Evolutionary conservation across 257 asterid species (phyloP), one percentile per base, ranked within the genome.

Genomic region (Nicotiana sylvestris): DNA sequence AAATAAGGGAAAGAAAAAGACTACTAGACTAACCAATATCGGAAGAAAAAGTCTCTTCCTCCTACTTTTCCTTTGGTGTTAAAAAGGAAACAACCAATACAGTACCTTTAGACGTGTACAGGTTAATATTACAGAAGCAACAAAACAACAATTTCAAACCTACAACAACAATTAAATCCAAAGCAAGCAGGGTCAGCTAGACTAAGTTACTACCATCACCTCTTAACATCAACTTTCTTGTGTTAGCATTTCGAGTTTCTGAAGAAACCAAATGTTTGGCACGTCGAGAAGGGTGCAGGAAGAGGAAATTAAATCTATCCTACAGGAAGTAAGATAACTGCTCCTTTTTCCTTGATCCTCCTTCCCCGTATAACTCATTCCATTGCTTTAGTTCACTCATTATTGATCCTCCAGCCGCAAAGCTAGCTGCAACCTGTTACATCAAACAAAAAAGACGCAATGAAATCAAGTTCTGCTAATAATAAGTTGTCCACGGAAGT

Each of bases 311-410:
- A 76, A 46, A 1, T 43, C 80, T 65, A 16, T 51, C 49, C 87
- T 85, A 94, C 86, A 94, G 82, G 89, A 94, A 94, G 88, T 94
- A 94, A 58, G 95, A 87, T 7, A 94, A 89, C 64, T 91, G 95
- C 74, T 94, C 97, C 89, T 89, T 90, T 88, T 94, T 94, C 90
- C 98, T 88, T 3, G 95, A 88, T 86, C 95, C 98, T 51, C 98
- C 97, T 88, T 91, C 98, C 6, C 97, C 98, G 5, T 89, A 92
- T 33, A 82, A 83, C 16, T 89, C 91, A 77, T 93, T 93, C 97
- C 97, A 94, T 67, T 92, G 95, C 86, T 89, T 90, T 88, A 92
- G 87, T 85, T 91, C 97, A 0, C 84, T 61, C 98, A 90, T 93
- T 88, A 89, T 86, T 12, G 92, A 81, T 29, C 97, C 94, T 85